Conservation (phyloP, 176 grass and related monocot genomes). For the Paspalum notatum region DNA sequence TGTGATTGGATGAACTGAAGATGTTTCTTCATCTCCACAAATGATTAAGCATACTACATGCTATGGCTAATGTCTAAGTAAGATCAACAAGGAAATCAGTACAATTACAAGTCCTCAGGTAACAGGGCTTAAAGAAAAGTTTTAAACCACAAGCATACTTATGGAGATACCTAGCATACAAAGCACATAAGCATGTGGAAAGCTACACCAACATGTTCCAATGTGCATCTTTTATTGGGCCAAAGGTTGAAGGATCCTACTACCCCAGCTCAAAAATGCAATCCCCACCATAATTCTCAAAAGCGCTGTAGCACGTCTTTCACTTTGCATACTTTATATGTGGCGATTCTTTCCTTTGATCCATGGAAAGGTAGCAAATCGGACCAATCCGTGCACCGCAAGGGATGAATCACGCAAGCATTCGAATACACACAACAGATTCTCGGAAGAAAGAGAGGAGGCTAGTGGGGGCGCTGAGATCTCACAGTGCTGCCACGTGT, state of each 20-base stretch:
- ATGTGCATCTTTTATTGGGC: background rate
- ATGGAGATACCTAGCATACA: background rate
- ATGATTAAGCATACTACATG: slow-evolving; percentile 6
- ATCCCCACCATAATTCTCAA: background rate
- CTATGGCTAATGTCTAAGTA: background rate
- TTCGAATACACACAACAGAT: background rate
- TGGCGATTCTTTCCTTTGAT: slow-evolving; percentile 21
- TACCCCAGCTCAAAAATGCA: background rate
- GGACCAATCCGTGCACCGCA: slow-evolving; percentile 19
- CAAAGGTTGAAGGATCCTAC: slow-evolving; percentile 11
- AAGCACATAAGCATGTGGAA: background rate
- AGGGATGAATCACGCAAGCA: slow-evolving; percentile 41
- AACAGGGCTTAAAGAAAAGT: background rate
- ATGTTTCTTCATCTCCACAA: background rate
- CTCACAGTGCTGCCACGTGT: slow-evolving; percentile 96
- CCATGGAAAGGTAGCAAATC: slow-evolving; percentile 9
- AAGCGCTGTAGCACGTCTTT: slow-evolving; percentile 23
- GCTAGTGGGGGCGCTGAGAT: slow-evolving; percentile 31
- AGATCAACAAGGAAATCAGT: background rate
- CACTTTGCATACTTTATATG: slow-evolving; percentile 38
- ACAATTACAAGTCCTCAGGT: background rate
- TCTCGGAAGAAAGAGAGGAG: background rate
- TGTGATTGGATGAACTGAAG: background rate
- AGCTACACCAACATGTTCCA: slow-evolving; percentile 1
- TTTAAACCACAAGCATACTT: background rate